phyloP scores from a whole-genome alignment of 139 green algal species.

The Closterium sp. region DNA sequence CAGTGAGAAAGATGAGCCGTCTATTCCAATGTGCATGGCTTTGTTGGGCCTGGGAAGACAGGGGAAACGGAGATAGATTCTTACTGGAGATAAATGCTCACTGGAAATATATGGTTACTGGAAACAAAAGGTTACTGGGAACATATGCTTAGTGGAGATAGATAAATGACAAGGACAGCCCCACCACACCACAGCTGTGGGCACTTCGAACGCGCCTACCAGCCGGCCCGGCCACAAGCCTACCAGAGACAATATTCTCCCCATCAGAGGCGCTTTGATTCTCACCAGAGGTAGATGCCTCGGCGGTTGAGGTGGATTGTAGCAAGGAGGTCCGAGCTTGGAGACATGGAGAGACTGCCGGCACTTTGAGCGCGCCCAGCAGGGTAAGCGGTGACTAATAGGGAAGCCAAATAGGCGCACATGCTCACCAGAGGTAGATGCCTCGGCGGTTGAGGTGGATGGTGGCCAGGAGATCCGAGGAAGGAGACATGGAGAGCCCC shows the following conservation, averaged over 20 bases:
- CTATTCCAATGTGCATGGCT: no score
- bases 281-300: slow-evolving; percentile 95
- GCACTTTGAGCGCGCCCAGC: background rate
- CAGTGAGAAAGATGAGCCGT: no score
- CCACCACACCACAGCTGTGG: background rate
- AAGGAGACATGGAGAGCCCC: slow-evolving; percentile 66
- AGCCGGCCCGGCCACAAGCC: background rate
- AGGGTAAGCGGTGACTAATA: background rate
- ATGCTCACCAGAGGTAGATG: slow-evolving; percentile 90
- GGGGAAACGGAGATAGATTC: background rate
- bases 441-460: slow-evolving; percentile 76
- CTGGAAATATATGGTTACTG: background rate
- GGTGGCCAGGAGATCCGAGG: slow-evolving; percentile 90
- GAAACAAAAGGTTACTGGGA: no score
- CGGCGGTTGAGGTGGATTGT: slow-evolving; percentile 79
- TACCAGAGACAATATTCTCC: no score
- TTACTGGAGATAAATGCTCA: background rate
- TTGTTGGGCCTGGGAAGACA: background rate
- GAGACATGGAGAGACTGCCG: slow-evolving; percentile 62
- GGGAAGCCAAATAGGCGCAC: background rate
- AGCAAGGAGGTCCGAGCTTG: slow-evolving; percentile 83
- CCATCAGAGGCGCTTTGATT: no score
- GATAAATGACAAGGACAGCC: background rate
- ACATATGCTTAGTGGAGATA: no score
- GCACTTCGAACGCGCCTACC: background rate